Percentiles rank a stretch among this genome's conserved stretches.
Evolutionary conservation across 768 basidiomycete species (phyloP).

Genomic region (Asterophora parasitica): DNA sequence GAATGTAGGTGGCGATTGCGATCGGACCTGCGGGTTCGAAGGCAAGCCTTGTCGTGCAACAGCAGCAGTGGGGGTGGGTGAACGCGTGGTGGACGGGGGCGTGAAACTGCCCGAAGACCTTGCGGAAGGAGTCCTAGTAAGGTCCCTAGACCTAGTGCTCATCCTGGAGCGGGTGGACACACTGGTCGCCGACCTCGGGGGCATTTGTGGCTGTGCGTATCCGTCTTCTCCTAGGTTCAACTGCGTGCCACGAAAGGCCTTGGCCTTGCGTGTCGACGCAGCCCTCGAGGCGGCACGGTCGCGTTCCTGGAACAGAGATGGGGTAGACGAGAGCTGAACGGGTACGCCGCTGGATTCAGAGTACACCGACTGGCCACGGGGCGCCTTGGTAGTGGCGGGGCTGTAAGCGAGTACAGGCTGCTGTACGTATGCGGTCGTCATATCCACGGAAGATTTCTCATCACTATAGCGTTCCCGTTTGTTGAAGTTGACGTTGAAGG

Average conservation of each 20-base stretch:
- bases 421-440: not conserved
- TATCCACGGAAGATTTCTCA: conserved; percentile 6
- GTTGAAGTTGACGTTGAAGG: conserved; percentile 1
- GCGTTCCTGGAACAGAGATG: conserved; percentile 12
- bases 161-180: not conserved
- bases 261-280: conserved; percentile 1
- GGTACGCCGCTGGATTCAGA: conserved; percentile 9
- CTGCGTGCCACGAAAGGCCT: not conserved
- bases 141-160: conserved; percentile 5
- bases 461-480: not conserved
- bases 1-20: not conserved
- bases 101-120: not conserved
- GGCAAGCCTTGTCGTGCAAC: not conserved
- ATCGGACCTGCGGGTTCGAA: not conserved
- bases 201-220: conserved; percentile 7
- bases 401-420: conserved; percentile 10
- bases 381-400: not conserved
- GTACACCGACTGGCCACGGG: conserved; percentile 13
- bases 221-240: conserved; percentile 1
- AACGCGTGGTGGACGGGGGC: not conserved
- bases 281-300: not conserved
- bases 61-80: not conserved
- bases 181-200: not conserved
- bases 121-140: not conserved
- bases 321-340: conserved; percentile 16